A percentile compares a stretch with the other conserved stretches of the same genome.
These are phyloP conservation scores for Brasenia schreberi DNA, from an alignment of 164 flowering plant genomes.

Conservation along the genomic window DNA sequence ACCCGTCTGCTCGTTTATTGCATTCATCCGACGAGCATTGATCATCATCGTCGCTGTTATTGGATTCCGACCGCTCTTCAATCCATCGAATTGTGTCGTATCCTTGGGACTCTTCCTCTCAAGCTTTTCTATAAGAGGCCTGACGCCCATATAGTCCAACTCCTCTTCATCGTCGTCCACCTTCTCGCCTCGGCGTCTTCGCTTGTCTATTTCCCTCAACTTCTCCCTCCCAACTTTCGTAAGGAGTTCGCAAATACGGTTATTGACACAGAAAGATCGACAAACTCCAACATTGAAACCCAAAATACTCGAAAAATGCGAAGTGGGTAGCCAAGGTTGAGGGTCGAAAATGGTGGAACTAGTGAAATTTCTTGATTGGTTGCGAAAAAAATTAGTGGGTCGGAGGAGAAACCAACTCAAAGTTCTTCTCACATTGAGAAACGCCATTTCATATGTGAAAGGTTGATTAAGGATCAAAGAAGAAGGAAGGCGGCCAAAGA, in stretches of 20 bases:
- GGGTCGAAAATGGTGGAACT: not conserved
- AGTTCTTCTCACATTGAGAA: not conserved
- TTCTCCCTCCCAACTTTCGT: constrained; percentile 39
- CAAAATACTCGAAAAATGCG: not conserved
- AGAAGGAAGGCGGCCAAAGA: not conserved
- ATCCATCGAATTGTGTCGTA: constrained; percentile 5
- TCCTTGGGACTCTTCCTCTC: constrained; percentile 37
- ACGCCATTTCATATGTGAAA: not conserved
- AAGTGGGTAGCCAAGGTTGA: not conserved
- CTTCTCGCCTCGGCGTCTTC: constrained; percentile 27
- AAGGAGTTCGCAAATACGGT: constrained; percentile 25
- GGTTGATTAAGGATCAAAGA: not conserved
- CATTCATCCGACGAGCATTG: constrained; percentile 21
- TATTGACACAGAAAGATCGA: constrained; percentile 5
- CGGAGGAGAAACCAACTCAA: not conserved
- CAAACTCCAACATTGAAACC: not conserved
- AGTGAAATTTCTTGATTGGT: not conserved
- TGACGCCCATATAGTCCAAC: constrained; percentile 60
- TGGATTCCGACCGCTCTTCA: constrained; percentile 58
- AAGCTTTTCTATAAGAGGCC: constrained; percentile 50
- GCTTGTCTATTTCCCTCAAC: constrained; percentile 36
- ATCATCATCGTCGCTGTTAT: constrained; percentile 44
- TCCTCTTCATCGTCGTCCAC: constrained; percentile 41
- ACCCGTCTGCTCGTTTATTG: constrained; percentile 19
- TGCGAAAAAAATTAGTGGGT: not conserved